Base-by-base conservation (phyloP, 768 basidiomycete genomes). In the Boletus coccyginus region DNA sequence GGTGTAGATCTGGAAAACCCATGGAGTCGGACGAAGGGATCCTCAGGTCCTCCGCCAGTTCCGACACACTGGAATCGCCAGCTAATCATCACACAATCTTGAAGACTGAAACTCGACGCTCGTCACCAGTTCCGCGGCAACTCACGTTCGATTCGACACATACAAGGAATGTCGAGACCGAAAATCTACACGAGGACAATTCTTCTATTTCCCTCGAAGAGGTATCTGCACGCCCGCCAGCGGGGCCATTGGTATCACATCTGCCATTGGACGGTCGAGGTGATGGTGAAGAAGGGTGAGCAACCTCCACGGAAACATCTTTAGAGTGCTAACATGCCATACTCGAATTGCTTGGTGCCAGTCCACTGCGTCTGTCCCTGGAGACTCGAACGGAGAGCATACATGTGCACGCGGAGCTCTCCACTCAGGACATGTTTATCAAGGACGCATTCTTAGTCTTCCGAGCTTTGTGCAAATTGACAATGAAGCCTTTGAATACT, bases 401-500 rank as follows among this genome's bases (percentile, higher is more conserved):
- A 66, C 49, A 70, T 43, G 31, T 61, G 57, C 67, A 59, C 51
- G 74, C 75, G 59, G 81, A 80, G 50, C 76, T 94, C 53, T 84
- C 86, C 19, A 78, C 81, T n/a, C 86, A 90, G 50, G 96, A 99
- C 62, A 74, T 98, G 53, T 96, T 94, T 70, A 81, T 97, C 68
- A 98, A 98, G 69, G 97, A 99, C 67, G 94, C 97, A 0, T 99
- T 98, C 77, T 81, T 99, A 58, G 96, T 99, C 38, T 96, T 98
- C 74, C 82, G 97, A 45, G 95, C 97, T 0, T 78, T 99, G 12
- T 98, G 97, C 77, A 98, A 98, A 70, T 77, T 98, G 61, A 95
- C 94, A 10, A 98, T 98, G 95, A 98, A 98, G 71, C 91, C 95
- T 12, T 76, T 99, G 46, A 91, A 92, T 63, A 85, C 82, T 7